These are phyloP conservation scores for Tulasnella sp. DNA, from an alignment of 768 basidiomycete genomes.

Conservation along the genomic window DNA sequence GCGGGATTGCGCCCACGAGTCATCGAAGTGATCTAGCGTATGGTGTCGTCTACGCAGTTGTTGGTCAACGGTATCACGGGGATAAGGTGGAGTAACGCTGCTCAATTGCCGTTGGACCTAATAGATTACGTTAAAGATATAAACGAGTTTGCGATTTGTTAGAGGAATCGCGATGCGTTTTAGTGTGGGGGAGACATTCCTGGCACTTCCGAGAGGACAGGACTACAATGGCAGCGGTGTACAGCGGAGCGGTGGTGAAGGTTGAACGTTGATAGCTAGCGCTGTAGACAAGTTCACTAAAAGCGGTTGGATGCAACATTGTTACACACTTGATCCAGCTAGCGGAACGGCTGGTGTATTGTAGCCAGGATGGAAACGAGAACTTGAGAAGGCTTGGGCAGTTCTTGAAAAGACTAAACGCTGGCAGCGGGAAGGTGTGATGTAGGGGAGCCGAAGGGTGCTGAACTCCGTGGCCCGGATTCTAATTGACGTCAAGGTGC, in stretches of 20 bases:
- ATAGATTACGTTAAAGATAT: not conserved
- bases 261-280: constrained; percentile 4
- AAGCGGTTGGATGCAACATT: constrained; percentile 3
- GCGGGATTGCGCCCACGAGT: constrained; percentile 28
- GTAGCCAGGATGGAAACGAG: constrained; percentile 1
- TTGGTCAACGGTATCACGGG: constrained; percentile 29
- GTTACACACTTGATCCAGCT: constrained; percentile 3
- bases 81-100: constrained; percentile 15
- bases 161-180: not conserved
- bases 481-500: too few relatives aligned
- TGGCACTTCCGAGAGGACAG: constrained; percentile 18
- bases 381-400: not conserved
- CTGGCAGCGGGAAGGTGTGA: too few relatives aligned
- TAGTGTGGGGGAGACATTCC: not conserved
- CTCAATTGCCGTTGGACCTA: constrained; percentile 24
- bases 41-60: constrained; percentile 18
- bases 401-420: too few relatives aligned
- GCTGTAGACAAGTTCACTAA: not conserved
- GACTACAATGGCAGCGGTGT: constrained; percentile 28
- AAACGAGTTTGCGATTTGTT: not conserved
- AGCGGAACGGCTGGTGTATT: constrained; percentile 20
- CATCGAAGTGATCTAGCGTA: not conserved
- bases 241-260: constrained; percentile 27
- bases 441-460: too few relatives aligned
- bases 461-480: too few relatives aligned